phyloP scores from a whole-genome alignment of 495 filamentous ascomycete genomes.

The Aspergillus baeticus region DNA sequence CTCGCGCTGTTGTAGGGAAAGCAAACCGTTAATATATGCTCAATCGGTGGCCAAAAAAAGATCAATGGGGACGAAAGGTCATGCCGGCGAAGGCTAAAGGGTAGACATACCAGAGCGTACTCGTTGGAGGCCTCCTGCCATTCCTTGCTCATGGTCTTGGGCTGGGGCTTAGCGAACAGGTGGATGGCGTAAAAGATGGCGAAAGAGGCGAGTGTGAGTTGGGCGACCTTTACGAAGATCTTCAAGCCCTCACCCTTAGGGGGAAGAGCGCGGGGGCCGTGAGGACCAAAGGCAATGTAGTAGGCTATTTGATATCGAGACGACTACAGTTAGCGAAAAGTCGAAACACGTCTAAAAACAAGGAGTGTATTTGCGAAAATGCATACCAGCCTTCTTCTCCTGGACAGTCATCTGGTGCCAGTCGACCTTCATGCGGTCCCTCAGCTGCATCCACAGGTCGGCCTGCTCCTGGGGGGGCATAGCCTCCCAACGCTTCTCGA shows the following conservation, averaged over 20 bases:
- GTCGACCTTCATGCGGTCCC: conserved; percentile 96
- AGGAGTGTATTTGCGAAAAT: background rate
- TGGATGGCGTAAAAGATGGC: conserved; percentile 65
- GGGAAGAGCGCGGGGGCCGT: conserved; percentile 79
- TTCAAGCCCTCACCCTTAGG: conserved; percentile 80
- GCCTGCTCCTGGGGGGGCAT: conserved; percentile 99
- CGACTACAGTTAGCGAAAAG: conserved; percentile 21
- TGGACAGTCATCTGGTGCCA: conserved; percentile 92
- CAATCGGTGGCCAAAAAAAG: background rate
- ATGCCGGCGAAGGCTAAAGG: background rate
- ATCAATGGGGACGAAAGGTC: background rate
- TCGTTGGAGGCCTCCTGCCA: conserved; percentile 92
- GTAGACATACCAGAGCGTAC: conserved; percentile 71
- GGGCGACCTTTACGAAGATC: conserved; percentile 65
- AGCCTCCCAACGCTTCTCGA: conserved; percentile 98
- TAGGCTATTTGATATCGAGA: conserved; percentile 63
- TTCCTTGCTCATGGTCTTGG: conserved; percentile 90
- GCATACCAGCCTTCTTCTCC: conserved; percentile 99
- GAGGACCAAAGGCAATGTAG: conserved; percentile 96
- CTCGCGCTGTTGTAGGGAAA: conserved; percentile 58
- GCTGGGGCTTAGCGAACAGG: conserved; percentile 62
- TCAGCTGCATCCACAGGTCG: conserved; percentile 95
- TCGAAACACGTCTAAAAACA: conserved; percentile 7
- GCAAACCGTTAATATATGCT: conserved; percentile 11
- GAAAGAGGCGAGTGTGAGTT: conserved; percentile 60